Base-by-base conservation (phyloP, 106 monocot species). In the Xerophyta viscosa region DNA sequence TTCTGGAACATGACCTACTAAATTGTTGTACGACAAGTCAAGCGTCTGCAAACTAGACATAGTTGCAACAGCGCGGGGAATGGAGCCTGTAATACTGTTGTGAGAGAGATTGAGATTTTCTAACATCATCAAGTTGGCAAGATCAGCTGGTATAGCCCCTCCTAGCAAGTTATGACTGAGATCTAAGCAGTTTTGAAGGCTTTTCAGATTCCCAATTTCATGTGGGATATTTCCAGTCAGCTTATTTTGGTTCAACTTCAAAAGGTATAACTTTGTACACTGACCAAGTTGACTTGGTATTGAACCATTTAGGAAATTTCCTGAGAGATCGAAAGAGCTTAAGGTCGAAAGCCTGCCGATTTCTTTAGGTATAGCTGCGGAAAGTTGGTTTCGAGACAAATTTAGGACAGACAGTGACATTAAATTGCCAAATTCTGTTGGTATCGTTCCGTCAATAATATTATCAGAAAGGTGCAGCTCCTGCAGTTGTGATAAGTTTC, bases 11-110 rank as follows among this genome's bases (percentile, higher is more conserved):
- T 41, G 59, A 6, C 68, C 68, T 15, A 41, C 41, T 9, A 69
- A 24, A 33, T 46, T 26, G 23, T 69, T 69, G 53, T 41, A 69
- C 27, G 69, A 69, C 54, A 69, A 30, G 36, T 69, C 61, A 20
- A 69, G 29, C 8, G 50, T n/a, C 27, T 27, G 21, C 25, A 71
- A 57, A 21, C 71, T 64, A 8, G 8, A 3, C 43, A 10, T 54
- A 50, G 41, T 2, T 22, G 19, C 41, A 8, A 71, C 57, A 11
- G 56, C 39, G 15, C 49, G 56, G 1, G 63, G 56, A 20, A 71
- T 28, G 29, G 14, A 0, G 41, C 71, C 64, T 17, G 49, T 8
- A 14, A 44, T 4, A 14, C 15, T 44, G n/a, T 44, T 44, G 43
- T 57, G 63, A 0, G 71, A 64, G 29, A 71, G 54, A 25, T 57